A percentile compares a stretch with the other conserved stretches of the same genome.
These are phyloP conservation scores for Mortierella sp. DNA, from an alignment of 371 early-diverging fungal species.

Conservation along the genomic window DNA sequence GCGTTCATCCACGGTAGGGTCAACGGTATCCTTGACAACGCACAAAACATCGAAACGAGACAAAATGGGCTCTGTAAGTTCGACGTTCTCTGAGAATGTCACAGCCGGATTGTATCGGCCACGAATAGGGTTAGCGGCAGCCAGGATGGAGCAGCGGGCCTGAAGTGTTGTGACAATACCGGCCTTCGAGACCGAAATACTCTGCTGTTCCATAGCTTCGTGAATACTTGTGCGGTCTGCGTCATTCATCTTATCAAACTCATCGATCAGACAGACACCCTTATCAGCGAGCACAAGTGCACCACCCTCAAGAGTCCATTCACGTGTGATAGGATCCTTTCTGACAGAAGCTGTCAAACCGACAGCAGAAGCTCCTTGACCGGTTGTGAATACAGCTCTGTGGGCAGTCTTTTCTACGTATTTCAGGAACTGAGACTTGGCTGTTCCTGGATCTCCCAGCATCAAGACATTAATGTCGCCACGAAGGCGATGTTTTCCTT, in stretches of 20 bases:
- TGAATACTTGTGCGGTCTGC: constrained; percentile 96
- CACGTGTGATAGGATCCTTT: constrained; percentile 96
- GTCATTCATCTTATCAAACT: constrained; percentile 99
- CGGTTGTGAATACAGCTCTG: constrained; percentile 98
- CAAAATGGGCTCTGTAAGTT: constrained; percentile 98
- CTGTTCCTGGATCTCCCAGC: constrained; percentile 99
- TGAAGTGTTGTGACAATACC: constrained; percentile 98
- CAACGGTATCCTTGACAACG: constrained; percentile 96
- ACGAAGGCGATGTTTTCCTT: constrained; percentile 94
- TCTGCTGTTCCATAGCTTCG: constrained; percentile 99
- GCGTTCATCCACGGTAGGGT: constrained; percentile 89
- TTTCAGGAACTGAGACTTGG: constrained; percentile 99
- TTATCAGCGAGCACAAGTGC: constrained; percentile 99
- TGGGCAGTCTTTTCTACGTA: constrained; percentile 97
- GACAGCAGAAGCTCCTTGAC: constrained; percentile 99
- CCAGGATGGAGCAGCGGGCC: constrained; percentile 97
- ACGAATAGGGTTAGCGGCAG: constrained; percentile 99
- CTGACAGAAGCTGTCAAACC: constrained; percentile 99
- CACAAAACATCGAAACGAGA: constrained; percentile 99
- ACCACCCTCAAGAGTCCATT: constrained; percentile 99
- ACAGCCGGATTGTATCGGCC: constrained; percentile 98
- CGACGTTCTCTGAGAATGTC: constrained; percentile 98
- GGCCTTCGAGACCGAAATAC: constrained; percentile 98
- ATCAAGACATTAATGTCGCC: constrained; percentile 99
- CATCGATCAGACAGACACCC: constrained; percentile 99